phyloP scores from a whole-genome alignment of 805 yeast genomes.

The Komagataella ulmi region DNA sequence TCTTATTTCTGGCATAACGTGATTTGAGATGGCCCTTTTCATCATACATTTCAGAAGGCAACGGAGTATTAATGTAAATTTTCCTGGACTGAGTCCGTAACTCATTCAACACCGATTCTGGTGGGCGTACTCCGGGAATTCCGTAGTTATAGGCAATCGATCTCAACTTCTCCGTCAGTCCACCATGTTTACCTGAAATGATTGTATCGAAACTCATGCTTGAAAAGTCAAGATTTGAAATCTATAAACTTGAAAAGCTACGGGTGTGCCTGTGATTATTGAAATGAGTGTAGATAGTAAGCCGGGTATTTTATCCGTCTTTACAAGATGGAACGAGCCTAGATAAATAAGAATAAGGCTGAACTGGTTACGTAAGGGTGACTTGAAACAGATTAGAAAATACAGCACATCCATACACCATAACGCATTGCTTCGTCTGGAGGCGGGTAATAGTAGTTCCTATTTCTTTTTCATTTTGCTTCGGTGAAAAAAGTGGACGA shows the following conservation, averaged over 20 bases:
- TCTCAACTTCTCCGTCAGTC: background rate
- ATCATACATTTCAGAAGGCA: conserved; percentile 40
- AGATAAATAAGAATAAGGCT: background rate
- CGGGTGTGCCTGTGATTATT: background rate
- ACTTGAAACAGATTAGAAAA: background rate
- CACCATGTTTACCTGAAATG: background rate
- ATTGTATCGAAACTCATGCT: background rate
- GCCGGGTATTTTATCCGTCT: background rate
- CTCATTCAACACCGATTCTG: background rate
- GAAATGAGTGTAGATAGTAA: background rate
- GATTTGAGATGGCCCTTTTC: conserved; percentile 19
- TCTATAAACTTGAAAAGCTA: background rate
- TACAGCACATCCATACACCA: background rate
- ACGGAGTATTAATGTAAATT: conserved; percentile 42
- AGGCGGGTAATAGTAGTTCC: background rate
- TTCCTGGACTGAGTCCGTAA: conserved; percentile 20
- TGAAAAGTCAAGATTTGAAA: background rate
- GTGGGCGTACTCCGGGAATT: conserved; percentile 1
- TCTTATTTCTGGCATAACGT: conserved; percentile 38
- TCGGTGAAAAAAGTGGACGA: background rate
- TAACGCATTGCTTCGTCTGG: too few relatives aligned
- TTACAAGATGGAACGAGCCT: background rate
- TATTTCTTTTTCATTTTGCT: background rate
- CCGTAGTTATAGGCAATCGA: conserved; percentile 1
- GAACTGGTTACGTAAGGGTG: background rate